Conservation (phyloP, 495 filamentous ascomycete genomes). For the Neurospora tetrasperma region DNA sequence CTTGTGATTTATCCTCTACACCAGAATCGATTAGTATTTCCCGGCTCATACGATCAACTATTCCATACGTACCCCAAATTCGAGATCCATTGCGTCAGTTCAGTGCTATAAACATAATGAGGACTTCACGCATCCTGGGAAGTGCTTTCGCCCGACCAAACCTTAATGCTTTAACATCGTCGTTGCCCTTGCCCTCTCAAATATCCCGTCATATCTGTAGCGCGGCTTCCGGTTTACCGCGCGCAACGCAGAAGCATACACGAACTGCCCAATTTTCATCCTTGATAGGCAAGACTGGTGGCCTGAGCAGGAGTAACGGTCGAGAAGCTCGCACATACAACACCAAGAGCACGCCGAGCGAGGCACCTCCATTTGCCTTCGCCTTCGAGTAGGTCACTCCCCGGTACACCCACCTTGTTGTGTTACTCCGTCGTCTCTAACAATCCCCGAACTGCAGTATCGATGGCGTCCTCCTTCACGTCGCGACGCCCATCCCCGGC, state of each 20-base stretch:
- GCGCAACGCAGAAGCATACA: not conserved
- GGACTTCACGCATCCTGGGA: not conserved
- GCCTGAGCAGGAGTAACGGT: not conserved
- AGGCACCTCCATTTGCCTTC: conserved; percentile 25
- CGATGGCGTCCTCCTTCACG: conserved; percentile 91
- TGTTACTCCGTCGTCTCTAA: not conserved
- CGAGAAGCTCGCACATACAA: not conserved
- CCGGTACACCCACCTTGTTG: not conserved
- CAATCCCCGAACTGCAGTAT: conserved; percentile 46
- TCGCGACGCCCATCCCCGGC: conserved; percentile 66
- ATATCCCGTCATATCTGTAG: not conserved
- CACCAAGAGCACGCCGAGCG: not conserved
- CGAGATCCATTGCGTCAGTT: not conserved
- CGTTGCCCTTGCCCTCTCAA: not conserved
- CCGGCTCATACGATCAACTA: not conserved
- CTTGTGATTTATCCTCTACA: not conserved
- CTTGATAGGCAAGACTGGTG: not conserved
- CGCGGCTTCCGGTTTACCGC: not conserved
- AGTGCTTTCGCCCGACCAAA: not conserved
- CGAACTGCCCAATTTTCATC: not conserved
- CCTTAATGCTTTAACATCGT: not conserved
- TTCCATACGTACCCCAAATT: not conserved
- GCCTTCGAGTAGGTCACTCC: conserved; percentile 26
- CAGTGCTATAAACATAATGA: not conserved
- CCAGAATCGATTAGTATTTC: not conserved